Conservation (phyloP, 176 grass and related monocot species). For the Lolium perenne region DNA sequence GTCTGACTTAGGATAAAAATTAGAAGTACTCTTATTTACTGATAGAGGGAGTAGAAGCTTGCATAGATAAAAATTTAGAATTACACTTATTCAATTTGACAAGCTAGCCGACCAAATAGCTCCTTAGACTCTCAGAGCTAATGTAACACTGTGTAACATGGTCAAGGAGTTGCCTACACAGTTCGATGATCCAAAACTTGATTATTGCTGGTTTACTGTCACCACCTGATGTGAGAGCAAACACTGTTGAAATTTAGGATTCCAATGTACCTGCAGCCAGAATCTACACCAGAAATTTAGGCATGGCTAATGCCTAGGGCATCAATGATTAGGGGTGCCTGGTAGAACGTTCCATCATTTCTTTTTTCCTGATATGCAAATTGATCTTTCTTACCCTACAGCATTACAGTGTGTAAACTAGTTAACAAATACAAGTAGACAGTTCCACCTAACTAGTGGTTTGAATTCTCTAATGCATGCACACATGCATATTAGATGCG, state of each 20-base stretch:
- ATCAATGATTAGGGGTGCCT: constrained; percentile 36
- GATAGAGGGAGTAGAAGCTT: no score
- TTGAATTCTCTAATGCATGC: not conserved
- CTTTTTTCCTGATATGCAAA: not conserved
- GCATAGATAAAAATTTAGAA: no score
- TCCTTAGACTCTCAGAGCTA: not conserved
- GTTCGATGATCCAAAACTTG: not conserved
- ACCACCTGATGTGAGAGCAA: not conserved
- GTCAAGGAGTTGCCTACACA: not conserved
- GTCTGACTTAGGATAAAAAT: no score
- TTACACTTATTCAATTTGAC: no score
- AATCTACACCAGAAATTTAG: constrained; percentile 25
- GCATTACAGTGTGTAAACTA: not conserved
- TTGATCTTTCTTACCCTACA: constrained; percentile 4
- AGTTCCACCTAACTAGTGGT: not conserved
- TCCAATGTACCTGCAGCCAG: not conserved
- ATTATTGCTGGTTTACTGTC: not conserved
- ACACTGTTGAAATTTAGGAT: constrained; percentile 22
- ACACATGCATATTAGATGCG: not conserved
- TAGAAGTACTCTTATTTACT: no score
- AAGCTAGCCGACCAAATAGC: not conserved
- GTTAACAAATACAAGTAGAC: not conserved
- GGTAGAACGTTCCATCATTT: constrained; percentile 38
- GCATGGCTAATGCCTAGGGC: not conserved
- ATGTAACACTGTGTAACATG: not conserved